These are phyloP conservation scores for Perkinsus marinus DNA, from an alignment of 169 alveolate species.

Conservation along the genomic window DNA sequence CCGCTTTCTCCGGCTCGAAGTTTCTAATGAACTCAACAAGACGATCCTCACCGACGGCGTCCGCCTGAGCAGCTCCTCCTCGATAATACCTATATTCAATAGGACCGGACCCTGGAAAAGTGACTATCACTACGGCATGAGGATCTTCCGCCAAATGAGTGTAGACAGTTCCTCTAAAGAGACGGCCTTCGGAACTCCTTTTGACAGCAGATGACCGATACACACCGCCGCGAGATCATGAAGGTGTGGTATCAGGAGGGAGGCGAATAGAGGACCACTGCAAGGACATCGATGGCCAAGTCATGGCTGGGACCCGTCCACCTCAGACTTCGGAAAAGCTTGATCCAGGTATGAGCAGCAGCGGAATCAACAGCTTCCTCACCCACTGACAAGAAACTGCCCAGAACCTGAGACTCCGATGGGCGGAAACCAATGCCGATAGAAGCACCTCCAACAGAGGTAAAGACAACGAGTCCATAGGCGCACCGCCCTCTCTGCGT, in stretches of 20 bases:
- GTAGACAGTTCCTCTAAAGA: not conserved
- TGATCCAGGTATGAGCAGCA: not conserved
- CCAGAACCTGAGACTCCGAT: not conserved
- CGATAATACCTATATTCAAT: not conserved
- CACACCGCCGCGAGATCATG: not conserved
- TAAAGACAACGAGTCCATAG: not conserved
- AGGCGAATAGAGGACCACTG: not conserved
- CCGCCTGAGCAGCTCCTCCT: not conserved
- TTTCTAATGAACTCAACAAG: not conserved
- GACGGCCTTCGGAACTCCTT: not conserved
- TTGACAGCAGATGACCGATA: not conserved
- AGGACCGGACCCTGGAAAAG: too few relatives aligned
- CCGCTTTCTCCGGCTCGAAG: not conserved
- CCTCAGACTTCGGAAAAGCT: not conserved
- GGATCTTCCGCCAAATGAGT: not conserved
- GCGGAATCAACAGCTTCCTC: not conserved
- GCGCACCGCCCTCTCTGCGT: not conserved
- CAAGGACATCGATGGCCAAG: not conserved
- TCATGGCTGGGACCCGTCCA: not conserved
- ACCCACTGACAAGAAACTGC: not conserved
- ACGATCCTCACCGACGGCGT: not conserved
- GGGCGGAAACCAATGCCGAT: too few relatives aligned
- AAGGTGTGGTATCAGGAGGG: not conserved
- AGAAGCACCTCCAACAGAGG: not conserved
- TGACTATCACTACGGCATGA: not conserved